phyloP scores from a whole-genome alignment of 2,329 filamentous ascomycete genomes.

The Diaporthe citriasiana region DNA sequence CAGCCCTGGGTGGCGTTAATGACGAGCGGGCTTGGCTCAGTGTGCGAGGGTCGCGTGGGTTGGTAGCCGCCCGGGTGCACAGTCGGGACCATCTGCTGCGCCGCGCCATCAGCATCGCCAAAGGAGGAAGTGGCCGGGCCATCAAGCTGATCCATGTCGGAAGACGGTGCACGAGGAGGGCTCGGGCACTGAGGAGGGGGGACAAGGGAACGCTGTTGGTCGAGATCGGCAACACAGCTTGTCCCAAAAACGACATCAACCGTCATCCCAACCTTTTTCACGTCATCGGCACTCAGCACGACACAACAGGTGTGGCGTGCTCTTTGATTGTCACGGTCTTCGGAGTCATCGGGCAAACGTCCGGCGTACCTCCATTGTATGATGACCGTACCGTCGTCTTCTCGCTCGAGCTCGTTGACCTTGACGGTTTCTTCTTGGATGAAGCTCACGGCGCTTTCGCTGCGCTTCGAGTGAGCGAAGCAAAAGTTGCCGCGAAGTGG shows the following conservation, averaged over 20 bases:
- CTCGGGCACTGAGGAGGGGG: neutral
- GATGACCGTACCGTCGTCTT: neutral
- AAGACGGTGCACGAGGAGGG: neutral
- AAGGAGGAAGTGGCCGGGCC: neutral
- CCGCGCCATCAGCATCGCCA: neutral
- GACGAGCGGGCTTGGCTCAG: neutral
- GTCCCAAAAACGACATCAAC: slow-evolving; percentile 5
- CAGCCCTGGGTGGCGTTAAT: neutral
- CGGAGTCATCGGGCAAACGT: neutral
- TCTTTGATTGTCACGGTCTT: neutral
- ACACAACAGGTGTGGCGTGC: neutral
- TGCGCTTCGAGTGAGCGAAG: neutral
- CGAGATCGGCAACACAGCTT: neutral
- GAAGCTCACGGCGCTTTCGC: neutral
- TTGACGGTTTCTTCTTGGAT: neutral
- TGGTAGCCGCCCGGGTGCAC: neutral
- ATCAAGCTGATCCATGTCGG: neutral
- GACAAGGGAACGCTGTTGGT: neutral
- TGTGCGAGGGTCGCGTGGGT: neutral
- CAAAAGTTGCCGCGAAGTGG: neutral
- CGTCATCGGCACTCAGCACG: neutral
- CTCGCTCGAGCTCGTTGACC: neutral
- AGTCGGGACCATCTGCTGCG: neutral
- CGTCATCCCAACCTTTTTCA: neutral
- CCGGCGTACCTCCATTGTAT: neutral